Base-by-base conservation (phyloP, 192 early-diverging fungal genomes). In the Coemansia sp. region DNA sequence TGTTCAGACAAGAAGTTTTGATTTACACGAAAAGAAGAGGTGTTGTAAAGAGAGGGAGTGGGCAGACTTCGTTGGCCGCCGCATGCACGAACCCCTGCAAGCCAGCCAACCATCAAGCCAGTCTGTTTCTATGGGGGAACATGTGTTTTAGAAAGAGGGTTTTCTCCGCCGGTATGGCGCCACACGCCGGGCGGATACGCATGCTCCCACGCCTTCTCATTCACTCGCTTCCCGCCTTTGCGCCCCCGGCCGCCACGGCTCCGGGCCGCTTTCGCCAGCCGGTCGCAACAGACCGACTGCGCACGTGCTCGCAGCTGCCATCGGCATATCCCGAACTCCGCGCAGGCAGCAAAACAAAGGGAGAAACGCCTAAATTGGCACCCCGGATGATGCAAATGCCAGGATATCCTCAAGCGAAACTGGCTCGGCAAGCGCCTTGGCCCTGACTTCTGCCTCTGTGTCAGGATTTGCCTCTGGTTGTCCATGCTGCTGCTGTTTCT, bases 381-480 rank as follows among this genome's bases (percentile, higher is more conserved):
- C 31, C 23, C 77, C 77, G 0, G 71, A 58, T 2, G 77, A 79
- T 54, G 64, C 38, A 31, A 79, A 79, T n/a, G 71, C 64, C n/a
- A 79, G 71, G 10, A 79, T 52, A 24, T 79, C 77, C 49, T 79
- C 77, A 4, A 79, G 64, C 4, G 71, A 56, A 6, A 69, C 64
- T 5, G 41, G 19, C 52, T 22, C 57, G n/a, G 31, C 57, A 25
- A 18, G 24, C 52, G 48, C 22, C 10, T 28, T 19, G 19, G 53
- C 19, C 22, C 25, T 12, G 9, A 21, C 44, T 21, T 48, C 53
- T 47, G 32, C 32, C 44, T 27, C 38, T 56, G 4, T 18, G 54
- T 18, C 54, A 41, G 47, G 7, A 3, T 31, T 7, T 31, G 3
- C 4, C 7, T 31, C 30, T 31, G 3, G 30, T 31, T 31, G 30